Evolutionary conservation across 2,329 filamentous ascomycete species (phyloP).

Genomic region (Tolypocladium nubicola): DNA sequence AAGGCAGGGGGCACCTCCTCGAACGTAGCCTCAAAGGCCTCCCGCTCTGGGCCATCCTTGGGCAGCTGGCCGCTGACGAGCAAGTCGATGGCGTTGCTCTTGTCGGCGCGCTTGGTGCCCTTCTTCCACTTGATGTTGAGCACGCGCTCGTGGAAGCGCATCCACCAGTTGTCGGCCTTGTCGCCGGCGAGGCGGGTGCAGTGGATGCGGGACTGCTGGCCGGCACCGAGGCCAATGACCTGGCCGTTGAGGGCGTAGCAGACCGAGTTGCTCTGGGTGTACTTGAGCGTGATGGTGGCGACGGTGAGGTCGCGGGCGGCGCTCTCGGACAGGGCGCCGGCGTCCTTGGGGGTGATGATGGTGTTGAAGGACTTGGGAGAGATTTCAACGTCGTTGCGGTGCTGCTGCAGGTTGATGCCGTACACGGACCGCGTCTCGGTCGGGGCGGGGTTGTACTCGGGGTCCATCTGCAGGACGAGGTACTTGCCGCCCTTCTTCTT

Average conservation of each 20-base stretch:
- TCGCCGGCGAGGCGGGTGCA: slow-evolving; percentile 95
- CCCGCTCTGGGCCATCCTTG: slow-evolving; percentile 70
- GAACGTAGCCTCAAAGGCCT: slow-evolving; percentile 80
- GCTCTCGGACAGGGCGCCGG: slow-evolving; percentile 59
- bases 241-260: slow-evolving; percentile 95
- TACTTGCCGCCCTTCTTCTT: slow-evolving; percentile 99
- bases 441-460: slow-evolving; percentile 69
- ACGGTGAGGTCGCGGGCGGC: slow-evolving; percentile 86
- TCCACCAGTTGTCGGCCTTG: slow-evolving; percentile 99
- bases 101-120: slow-evolving; percentile 90
- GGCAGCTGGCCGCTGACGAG: slow-evolving; percentile 87
- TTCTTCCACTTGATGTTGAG: slow-evolving; percentile 93
- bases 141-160: slow-evolving; percentile 89
- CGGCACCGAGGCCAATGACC: slow-evolving; percentile 85
- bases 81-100: slow-evolving; percentile 96
- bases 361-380: slow-evolving; percentile 75
- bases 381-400: slow-evolving; percentile 86
- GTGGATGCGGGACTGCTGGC: slow-evolving; percentile 96
- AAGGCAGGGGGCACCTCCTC: slow-evolving; percentile 80
- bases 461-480: slow-evolving; percentile 89
- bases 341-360: slow-evolving; percentile 78
- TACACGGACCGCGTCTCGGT: slow-evolving; percentile 83
- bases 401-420: slow-evolving; percentile 78
- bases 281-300: slow-evolving; percentile 94
- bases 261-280: slow-evolving; percentile 98